Conservation (phyloP, 345 rosid genomes). For the Linum usitatissimum region DNA sequence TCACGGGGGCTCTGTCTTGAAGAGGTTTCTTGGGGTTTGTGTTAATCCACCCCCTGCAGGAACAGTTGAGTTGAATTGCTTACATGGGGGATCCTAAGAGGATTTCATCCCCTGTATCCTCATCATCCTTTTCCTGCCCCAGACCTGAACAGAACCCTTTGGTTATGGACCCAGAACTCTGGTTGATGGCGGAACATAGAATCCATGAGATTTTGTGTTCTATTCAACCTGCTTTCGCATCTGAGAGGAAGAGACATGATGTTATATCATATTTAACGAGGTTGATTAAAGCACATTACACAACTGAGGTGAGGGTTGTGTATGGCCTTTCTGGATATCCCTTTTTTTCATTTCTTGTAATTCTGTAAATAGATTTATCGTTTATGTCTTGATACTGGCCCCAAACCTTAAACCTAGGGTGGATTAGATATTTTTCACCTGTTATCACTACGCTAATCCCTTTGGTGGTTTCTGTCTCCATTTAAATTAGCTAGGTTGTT, state of each 20-base stretch:
- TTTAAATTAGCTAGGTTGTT: background rate
- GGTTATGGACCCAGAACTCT: conserved; percentile 41
- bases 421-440: background rate
- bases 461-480: background rate
- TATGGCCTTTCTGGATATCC: background rate
- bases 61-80: conserved; percentile 18
- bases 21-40: conserved; percentile 13
- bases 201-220: conserved; percentile 53
- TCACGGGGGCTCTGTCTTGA: conserved; percentile 13
- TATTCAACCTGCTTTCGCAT: conserved; percentile 53
- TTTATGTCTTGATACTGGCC: background rate
- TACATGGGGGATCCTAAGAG: conserved; percentile 51
- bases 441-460: background rate
- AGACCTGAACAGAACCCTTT: conserved; percentile 23
- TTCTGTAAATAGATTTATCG: background rate
- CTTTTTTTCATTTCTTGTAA: background rate
- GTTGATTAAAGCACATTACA: conserved; percentile 42
- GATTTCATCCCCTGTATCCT: conserved; percentile 32
- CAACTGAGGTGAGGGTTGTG: conserved; percentile 50
- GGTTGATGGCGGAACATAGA: conserved; percentile 70
- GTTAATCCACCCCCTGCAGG: conserved; percentile 2
- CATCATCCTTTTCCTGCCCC: conserved; percentile 25
- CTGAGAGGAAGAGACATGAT: conserved; percentile 55
- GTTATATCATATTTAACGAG: conserved; percentile 44
- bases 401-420: background rate